phyloP scores from a whole-genome alignment of 345 rosid species.

The Melastoma malabathricum region DNA sequence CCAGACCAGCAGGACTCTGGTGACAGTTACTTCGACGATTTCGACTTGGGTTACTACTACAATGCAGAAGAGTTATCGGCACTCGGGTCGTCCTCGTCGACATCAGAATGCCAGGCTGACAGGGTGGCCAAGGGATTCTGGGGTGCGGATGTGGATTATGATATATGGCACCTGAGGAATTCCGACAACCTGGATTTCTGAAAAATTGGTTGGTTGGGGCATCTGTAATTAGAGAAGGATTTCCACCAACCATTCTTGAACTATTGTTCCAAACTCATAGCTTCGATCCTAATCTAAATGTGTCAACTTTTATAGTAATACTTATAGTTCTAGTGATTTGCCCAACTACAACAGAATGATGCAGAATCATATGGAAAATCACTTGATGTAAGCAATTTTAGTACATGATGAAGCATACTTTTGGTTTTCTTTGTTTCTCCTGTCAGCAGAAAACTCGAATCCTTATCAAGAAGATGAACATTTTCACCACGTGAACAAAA shows the following conservation, averaged over 20 bases:
- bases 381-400: too few species aligned
- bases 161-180: conserved; percentile 57
- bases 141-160: conserved; percentile 29
- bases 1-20: conserved; percentile 7
- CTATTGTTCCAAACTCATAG: too few species aligned
- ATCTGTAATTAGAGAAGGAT: not conserved
- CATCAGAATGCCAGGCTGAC: conserved; percentile 27
- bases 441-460: too few species aligned
- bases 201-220: not conserved
- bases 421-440: too few species aligned
- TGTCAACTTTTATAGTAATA: too few species aligned
- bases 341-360: too few species aligned
- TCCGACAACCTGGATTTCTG: not conserved
- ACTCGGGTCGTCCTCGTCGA: conserved; percentile 8
- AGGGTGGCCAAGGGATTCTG: conserved; percentile 39
- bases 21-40: conserved; percentile 14
- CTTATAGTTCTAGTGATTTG: too few species aligned
- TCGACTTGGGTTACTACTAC: conserved; percentile 9
- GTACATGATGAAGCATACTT: too few species aligned
- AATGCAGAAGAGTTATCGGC: conserved; percentile 19
- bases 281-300: too few species aligned
- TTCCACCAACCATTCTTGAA: not conserved
- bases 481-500: too few species aligned
- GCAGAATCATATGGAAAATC: too few species aligned
- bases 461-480: too few species aligned